These are phyloP conservation scores for Aspergillus sp. DNA, from an alignment of 2,329 filamentous ascomycete species.

Conservation along the genomic window DNA sequence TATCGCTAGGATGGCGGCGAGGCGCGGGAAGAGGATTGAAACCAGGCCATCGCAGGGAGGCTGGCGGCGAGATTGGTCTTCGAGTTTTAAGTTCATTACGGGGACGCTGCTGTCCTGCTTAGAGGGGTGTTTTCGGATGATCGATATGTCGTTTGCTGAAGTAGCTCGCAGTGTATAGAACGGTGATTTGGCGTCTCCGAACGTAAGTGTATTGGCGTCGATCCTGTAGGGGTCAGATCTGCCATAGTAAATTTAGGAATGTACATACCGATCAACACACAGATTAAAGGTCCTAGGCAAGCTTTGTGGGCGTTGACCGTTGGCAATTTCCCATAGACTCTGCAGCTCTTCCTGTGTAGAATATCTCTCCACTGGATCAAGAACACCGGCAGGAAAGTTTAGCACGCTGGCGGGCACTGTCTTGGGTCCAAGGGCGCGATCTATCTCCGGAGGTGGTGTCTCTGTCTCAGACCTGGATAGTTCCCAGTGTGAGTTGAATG, in stretches of 20 bases:
- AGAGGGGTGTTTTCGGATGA: slow-evolving; percentile 45
- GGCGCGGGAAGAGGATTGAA: slow-evolving; percentile 49
- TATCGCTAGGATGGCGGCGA: slow-evolving; percentile 52
- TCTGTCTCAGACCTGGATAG: slow-evolving; percentile 30
- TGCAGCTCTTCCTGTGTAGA: slow-evolving; percentile 43
- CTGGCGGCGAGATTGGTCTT: slow-evolving; percentile 39
- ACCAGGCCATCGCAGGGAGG: slow-evolving; percentile 47
- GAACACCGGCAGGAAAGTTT: slow-evolving; percentile 41
- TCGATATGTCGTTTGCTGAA: slow-evolving; percentile 44
- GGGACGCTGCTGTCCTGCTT: slow-evolving; percentile 44
- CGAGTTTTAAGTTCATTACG: slow-evolving; percentile 46
- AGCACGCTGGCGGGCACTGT: slow-evolving; percentile 47
- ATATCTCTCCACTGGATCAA: slow-evolving; percentile 40
- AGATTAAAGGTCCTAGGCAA: slow-evolving; percentile 41
- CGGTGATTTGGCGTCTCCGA: slow-evolving; percentile 44
- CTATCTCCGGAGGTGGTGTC: slow-evolving; percentile 37
- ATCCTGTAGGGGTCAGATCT: slow-evolving; percentile 33
- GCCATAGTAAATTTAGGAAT: background rate
- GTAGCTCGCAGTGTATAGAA: slow-evolving; percentile 50
- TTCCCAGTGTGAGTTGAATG: slow-evolving; percentile 17
- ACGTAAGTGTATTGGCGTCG: slow-evolving; percentile 45
- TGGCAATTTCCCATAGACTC: slow-evolving; percentile 48
- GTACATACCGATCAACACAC: slow-evolving; percentile 43
- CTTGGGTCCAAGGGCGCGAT: slow-evolving; percentile 39
- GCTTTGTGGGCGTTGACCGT: slow-evolving; percentile 43